Evolutionary conservation across 768 basidiomycete genomes (phyloP).

Genomic region (Podaxis rugospora): DNA sequence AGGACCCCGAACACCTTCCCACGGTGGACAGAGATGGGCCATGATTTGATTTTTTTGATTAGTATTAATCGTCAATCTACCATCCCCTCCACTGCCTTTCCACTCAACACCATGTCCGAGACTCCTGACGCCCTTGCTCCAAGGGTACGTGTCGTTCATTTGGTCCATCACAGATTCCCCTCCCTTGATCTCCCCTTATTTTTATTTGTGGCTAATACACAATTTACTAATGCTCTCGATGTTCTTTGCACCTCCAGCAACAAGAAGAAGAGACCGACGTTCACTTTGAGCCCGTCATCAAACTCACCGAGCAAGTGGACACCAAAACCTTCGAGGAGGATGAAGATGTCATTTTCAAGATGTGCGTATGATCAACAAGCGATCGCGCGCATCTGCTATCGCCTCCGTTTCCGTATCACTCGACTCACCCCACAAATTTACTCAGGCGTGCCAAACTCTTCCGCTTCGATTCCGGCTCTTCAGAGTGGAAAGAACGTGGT

Average conservation of each 20-base stretch:
- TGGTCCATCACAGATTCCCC: slow-evolving; percentile 21
- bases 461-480: slow-evolving; percentile 73
- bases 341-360: slow-evolving; percentile 91
- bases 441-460: slow-evolving; percentile 96
- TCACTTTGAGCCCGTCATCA: slow-evolving; percentile 95
- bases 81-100: slow-evolving; percentile 21
- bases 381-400: slow-evolving; percentile 29
- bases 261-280: slow-evolving; percentile 81
- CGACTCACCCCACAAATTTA: slow-evolving; percentile 12
- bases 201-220: neutral
- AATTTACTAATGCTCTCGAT: slow-evolving; percentile 17
- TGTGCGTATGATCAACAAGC: slow-evolving; percentile 52
- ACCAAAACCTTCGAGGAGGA: slow-evolving; percentile 95
- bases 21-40: slow-evolving; percentile 10
- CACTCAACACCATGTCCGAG: slow-evolving; percentile 48
- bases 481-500: slow-evolving; percentile 98
- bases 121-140: slow-evolving; percentile 62
- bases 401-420: slow-evolving; percentile 18
- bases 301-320: slow-evolving; percentile 93
- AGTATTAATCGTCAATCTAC: slow-evolving; percentile 11
- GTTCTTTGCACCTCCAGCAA: slow-evolving; percentile 15
- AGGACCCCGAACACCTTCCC: slow-evolving; percentile 5
- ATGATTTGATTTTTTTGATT: slow-evolving; percentile 13
- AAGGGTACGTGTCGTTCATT: slow-evolving; percentile 48
- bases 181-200: neutral